Evolutionary conservation across 2,329 filamentous ascomycete genomes (phyloP).

Genomic region (Byssothecium circinans): DNA sequence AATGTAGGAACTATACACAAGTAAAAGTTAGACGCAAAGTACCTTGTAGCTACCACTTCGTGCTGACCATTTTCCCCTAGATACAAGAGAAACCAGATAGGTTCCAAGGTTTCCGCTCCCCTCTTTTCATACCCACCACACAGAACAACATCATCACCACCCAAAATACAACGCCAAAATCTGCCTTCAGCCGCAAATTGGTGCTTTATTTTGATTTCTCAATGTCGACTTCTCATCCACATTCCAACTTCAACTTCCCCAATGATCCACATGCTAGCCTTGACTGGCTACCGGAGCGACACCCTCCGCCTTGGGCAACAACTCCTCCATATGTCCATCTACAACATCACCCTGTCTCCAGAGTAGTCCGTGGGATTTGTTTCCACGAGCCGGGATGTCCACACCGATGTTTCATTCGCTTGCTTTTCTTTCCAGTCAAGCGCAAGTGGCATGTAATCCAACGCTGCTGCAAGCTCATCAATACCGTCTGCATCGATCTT

Average conservation of each 20-base stretch:
- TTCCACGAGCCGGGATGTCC: constrained; percentile 1
- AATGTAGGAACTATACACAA: too few species aligned
- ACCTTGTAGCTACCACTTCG: too few species aligned
- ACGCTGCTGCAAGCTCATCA: too few species aligned
- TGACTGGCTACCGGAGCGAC: constrained; percentile 9
- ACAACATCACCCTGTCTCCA: constrained; percentile 5
- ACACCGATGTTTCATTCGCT: constrained; percentile 9
- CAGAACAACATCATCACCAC: not conserved
- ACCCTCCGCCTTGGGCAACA: constrained; percentile 12
- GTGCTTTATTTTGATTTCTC: constrained; percentile 6
- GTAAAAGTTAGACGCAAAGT: too few species aligned
- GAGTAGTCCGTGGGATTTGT: constrained; percentile 6
- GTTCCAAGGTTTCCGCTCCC: not conserved
- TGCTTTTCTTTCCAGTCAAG: constrained; percentile 11
- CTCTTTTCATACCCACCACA: not conserved
- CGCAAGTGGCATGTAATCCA: too few species aligned
- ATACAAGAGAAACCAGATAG: too few species aligned
- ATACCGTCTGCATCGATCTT: too few species aligned
- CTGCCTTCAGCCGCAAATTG: constrained; percentile 8
- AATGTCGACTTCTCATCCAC: not conserved
- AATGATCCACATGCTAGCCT: constrained; percentile 11
- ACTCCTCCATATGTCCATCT: not conserved
- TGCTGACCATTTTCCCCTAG: too few species aligned
- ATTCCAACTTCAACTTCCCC: not conserved
- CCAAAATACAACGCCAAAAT: not conserved